Evolutionary conservation across 306 rosid species (phyloP), one percentile per base, ranked within the genome.

Genomic region (Oemleria cerasiformis): DNA sequence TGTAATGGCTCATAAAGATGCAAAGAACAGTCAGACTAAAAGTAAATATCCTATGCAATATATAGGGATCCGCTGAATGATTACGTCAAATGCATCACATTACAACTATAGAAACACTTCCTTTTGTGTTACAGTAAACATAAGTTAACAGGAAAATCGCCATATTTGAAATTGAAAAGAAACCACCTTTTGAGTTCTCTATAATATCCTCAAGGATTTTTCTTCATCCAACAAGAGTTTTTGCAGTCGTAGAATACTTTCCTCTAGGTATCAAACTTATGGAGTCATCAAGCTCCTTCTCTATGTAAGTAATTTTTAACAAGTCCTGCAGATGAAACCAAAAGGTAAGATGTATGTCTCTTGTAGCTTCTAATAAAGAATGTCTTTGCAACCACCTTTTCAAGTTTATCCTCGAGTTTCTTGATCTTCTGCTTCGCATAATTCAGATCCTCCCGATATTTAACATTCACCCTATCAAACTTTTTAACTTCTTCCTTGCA

Each of bases 381-480:
- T 47, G 68, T 23, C 15, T 79, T 72, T 67, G 44, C 80, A n/a
- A n/a, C 38, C 48, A 94, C 98, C 95, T 89, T 94, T 79, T 84
- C 91, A 73, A 84, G 78, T 83, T 94, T 94, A 76, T 91, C 97
- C 25, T 83, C 89, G 60, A 91, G 81, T 82, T 91, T 94, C 86
- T 85, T 94, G 54, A 91, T 94, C 81, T 94, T 94, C 81, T 86
- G 96, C 72, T 66, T 87, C 84, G 83, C 56, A 80, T 94, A 96
- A 81, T 94, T 94, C 77, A 75, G 79, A 78, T 94, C 97, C 83
- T 94, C 98, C 60, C 89, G 84, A 77, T 83, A 79, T 79, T 94
- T 94, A 23, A 94, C 96, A 85, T 94, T 96, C 84, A 84, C 90
- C 83, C 98, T 84, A 79, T 94, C 98, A 82, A 94, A 94, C 81